phyloP scores from a whole-genome alignment of 768 basidiomycete species.

The Mycena albidolilacea region DNA sequence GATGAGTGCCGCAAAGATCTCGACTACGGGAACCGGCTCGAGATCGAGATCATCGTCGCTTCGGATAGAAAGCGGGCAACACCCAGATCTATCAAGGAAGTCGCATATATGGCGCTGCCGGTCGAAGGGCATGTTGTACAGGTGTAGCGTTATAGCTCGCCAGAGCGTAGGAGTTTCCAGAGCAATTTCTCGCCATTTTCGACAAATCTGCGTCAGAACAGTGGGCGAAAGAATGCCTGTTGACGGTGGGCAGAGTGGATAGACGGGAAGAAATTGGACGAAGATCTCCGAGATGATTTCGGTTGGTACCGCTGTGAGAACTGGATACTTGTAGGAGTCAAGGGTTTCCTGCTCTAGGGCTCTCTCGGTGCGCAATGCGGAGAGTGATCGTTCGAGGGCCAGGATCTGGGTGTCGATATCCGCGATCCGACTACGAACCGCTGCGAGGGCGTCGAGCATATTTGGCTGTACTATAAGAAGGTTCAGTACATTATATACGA shows the following conservation, averaged over 20 bases:
- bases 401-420: too few species aligned
- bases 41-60: neutral
- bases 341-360: too few species aligned
- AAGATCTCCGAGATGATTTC: too few species aligned
- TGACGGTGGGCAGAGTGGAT: too few species aligned
- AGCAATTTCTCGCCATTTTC: neutral
- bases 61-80: neutral
- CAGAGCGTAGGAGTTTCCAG: constrained; percentile 1
- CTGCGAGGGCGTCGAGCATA: too few species aligned
- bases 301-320: too few species aligned
- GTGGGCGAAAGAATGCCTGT: neutral
- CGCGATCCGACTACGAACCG: too few species aligned
- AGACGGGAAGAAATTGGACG: too few species aligned
- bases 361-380: too few species aligned
- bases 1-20: neutral
- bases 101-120: neutral
- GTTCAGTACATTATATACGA: too few species aligned
- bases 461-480: too few species aligned
- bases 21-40: neutral
- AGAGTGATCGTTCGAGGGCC: too few species aligned
- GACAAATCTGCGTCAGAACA: constrained; percentile 8
- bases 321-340: neutral
- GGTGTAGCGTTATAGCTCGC: neutral
- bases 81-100: neutral
- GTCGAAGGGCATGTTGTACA: neutral